Base-by-base conservation (phyloP, 768 basidiomycete genomes). In the Pisolithus albus region DNA sequence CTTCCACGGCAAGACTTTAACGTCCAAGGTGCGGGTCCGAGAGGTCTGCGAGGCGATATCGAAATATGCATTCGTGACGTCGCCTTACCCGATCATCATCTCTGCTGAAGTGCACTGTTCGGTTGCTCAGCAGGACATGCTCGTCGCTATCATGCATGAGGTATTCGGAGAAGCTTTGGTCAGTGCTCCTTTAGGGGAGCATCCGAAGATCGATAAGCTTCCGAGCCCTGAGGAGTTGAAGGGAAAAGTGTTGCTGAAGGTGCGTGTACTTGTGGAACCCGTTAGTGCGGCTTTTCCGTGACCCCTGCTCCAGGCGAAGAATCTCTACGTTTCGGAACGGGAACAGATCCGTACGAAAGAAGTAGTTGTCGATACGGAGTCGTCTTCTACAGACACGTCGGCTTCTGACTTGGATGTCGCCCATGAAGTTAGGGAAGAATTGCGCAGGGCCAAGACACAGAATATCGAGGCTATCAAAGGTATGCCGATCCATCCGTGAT, bases 71-170 rank as follows among this genome's bases (percentile, higher is more conserved):
- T 97, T 97, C 61, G 81, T 88, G 39, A 79, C 87, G 1, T 94
- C 91, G 1, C 89, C 90, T 0, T 96, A 92, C 61, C 94, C 94
- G 1, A 74, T 98, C 62, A 82, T 98, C 61, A 86, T 98, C 50
- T 94, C 92, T 2, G 89, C 92, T 11, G 94, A 98, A 70, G 79
- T 94, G 1, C 93, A 95, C 61, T 95, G 92, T 65, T 73, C 79
- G 0, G 52, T 91, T 15, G 68, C 74, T 24, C 89, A 93, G 63
- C 94, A 98, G 64, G 86, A 88, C 36, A 75, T 76, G 63, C 75
- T 96, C 13, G 92, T 81, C 0, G 61, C 74, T 2, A 91, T 94
- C 60, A 81, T 98, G 81, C 67, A 64, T 41, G 75, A 79, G 16
- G 75, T 75, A 15, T 82, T 87, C 58, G 82, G 82, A 1, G 70